Evolutionary conservation across 805 yeast species (phyloP).

Genomic region (Ogataea siamensis): DNA sequence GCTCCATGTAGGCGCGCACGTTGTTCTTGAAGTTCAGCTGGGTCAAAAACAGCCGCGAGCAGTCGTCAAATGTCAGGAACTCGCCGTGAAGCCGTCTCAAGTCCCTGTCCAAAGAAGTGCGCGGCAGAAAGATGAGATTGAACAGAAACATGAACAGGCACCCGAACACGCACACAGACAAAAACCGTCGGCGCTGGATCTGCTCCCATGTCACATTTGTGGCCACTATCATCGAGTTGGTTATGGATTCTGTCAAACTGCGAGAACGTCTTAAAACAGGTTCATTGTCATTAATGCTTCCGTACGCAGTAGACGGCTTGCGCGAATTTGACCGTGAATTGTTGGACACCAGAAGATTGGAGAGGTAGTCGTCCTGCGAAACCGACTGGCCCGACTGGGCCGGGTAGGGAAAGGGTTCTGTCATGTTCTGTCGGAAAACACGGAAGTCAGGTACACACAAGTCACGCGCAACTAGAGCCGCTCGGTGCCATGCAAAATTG

Average conservation of each 20-base stretch:
- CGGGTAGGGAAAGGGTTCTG: constrained; percentile 26
- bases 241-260: constrained; percentile 31
- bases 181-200: constrained; percentile 37
- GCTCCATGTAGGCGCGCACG: constrained; percentile 20
- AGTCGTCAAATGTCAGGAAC: constrained; percentile 63
- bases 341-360: constrained; percentile 13
- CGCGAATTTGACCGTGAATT: constrained; percentile 13
- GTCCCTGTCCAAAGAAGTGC: constrained; percentile 82
- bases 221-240: constrained; percentile 27
- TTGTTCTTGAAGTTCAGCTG: constrained; percentile 28
- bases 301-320: constrained; percentile 14
- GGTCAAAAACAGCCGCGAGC: constrained; percentile 53
- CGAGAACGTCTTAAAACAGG: constrained; percentile 21
- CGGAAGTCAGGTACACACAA: constrained; percentile 1
- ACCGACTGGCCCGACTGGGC: constrained; percentile 9
- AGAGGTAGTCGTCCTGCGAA: constrained; percentile 19
- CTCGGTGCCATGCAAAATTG: neutral
- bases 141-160: constrained; percentile 51
- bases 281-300: constrained; percentile 11
- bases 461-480: neutral
- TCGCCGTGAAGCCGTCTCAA: constrained; percentile 71
- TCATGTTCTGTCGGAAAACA: constrained; percentile 7
- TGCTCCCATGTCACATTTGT: constrained; percentile 30
- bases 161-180: constrained; percentile 49
- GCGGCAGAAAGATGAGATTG: constrained; percentile 71